Conservation (phyloP, 116 monocot genomes). For the Trichopus zeylanicus region DNA sequence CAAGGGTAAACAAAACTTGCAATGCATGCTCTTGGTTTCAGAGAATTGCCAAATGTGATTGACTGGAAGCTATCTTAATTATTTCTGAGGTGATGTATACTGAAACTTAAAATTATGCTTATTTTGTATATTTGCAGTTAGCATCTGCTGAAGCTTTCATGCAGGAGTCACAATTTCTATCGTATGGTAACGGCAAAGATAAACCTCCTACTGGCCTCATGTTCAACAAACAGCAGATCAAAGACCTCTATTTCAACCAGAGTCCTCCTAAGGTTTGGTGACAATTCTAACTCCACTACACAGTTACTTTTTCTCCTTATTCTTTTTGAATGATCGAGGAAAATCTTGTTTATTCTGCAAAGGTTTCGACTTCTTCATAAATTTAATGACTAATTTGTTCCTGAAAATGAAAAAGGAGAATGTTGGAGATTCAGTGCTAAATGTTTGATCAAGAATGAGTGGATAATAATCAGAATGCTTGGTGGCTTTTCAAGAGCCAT, state of each 20-base stretch:
- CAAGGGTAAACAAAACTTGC: background rate
- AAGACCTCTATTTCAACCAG: constrained; percentile 82
- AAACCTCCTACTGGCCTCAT: constrained; percentile 60
- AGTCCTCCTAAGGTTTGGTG: constrained; percentile 55
- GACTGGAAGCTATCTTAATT: background rate
- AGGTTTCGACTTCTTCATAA: too few species aligned
- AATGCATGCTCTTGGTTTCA: background rate
- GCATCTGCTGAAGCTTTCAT: constrained; percentile 68
- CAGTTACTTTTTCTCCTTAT: background rate
- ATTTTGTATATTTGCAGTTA: constrained; percentile 37
- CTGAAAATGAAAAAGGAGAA: too few species aligned
- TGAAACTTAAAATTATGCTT: background rate
- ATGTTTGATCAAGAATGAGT: too few species aligned
- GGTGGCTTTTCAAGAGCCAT: too few species aligned
- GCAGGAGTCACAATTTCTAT: constrained; percentile 70
- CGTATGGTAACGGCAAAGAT: constrained; percentile 80
- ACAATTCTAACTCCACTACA: background rate
- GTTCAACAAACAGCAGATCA: constrained; percentile 78
- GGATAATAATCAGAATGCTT: too few species aligned
- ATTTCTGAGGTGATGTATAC: background rate
- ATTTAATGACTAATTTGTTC: too few species aligned
- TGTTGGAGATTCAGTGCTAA: too few species aligned
- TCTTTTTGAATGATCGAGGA: background rate
- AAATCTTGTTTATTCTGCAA: background rate
- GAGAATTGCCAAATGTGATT: background rate